Conservation (phyloP, 2,329 filamentous ascomycete species). For the Penicillium fuscoglaucum region DNA sequence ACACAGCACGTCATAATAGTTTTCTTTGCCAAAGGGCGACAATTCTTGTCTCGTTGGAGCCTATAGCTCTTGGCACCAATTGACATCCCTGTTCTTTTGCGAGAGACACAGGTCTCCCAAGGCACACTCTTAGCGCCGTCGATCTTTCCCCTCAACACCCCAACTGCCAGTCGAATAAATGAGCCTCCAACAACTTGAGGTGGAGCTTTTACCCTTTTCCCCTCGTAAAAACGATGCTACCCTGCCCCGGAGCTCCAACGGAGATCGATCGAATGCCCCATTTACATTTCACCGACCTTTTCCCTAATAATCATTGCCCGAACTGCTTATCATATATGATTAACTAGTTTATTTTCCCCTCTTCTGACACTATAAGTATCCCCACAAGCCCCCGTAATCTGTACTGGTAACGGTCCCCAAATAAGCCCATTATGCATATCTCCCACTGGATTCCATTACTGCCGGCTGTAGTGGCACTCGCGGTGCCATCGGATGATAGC, state of each 20-base stretch:
- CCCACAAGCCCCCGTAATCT: background rate
- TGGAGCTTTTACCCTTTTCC: background rate
- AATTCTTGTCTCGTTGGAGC: background rate
- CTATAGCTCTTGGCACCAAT: background rate
- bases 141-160: background rate
- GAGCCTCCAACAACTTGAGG: background rate
- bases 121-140: background rate
- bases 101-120: background rate
- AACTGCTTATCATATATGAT: background rate
- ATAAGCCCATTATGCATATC: constrained; percentile 23
- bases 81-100: too few species aligned
- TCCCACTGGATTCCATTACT: constrained; percentile 22
- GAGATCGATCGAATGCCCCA: background rate
- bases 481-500: constrained; percentile 7
- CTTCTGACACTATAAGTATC: background rate
- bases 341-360: background rate
- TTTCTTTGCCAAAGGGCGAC: background rate
- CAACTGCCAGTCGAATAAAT: background rate
- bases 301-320: background rate
- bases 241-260: background rate
- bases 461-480: constrained; percentile 23
- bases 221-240: background rate
- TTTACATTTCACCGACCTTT: background rate
- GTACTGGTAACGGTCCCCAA: background rate
- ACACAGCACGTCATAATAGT: background rate